Base-by-base conservation (phyloP, 495 filamentous ascomycete species). In the Melanomma pulvis-pyrius region DNA sequence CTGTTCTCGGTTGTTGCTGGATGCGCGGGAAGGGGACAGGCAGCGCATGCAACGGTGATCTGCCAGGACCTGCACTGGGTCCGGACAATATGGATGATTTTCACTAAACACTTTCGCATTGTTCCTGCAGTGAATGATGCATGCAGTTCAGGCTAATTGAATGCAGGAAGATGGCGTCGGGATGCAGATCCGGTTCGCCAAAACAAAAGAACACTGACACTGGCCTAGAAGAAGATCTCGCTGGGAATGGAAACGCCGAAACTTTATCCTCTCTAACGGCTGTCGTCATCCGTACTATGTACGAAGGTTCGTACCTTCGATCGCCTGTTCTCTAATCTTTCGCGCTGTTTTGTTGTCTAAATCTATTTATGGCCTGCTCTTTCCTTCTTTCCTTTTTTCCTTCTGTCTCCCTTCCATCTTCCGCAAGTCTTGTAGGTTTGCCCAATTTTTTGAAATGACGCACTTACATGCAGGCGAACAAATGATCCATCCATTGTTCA, bases 81-180 rank as follows among this genome's bases (percentile, higher is more conserved):
- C 21, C 57, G 30, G 49, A 36, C 64, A 67, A 67, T 67, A 55
- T 67, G 64, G 64, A 67, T 61, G 58, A 67, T 67, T 58, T 57
- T 25, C 1, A 39, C 36, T 51, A 12, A 49, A 49, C 51, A 46
- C 50, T 13, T 56, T 5, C 17, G 34, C 36, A 49, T 67, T 61
- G 56, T 67, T 61, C 64, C 64, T 61, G 64, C 64, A 67, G 28
- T 21, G 61, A 19, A 49, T 61, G 64, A 67, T 50, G 58, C 29
- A 28, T 29, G 24, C 24, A 8, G n/a, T 61, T 67, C 57, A 67
- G 64, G 64, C 64, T 67, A 67, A 67, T 67, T 56, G n/a, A 22
- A 0, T 15, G 24, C 34, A 49, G 12, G n/a, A 19, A 25, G 28
- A 32, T 52, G 36, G 46, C 41, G 49, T 28, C 48, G 41, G 52